A percentile compares a stretch with the other conserved stretches of the same genome.
Evolutionary conservation across 495 filamentous ascomycete species (phyloP).

Genomic region (Paragyromitra xinjiangensis): DNA sequence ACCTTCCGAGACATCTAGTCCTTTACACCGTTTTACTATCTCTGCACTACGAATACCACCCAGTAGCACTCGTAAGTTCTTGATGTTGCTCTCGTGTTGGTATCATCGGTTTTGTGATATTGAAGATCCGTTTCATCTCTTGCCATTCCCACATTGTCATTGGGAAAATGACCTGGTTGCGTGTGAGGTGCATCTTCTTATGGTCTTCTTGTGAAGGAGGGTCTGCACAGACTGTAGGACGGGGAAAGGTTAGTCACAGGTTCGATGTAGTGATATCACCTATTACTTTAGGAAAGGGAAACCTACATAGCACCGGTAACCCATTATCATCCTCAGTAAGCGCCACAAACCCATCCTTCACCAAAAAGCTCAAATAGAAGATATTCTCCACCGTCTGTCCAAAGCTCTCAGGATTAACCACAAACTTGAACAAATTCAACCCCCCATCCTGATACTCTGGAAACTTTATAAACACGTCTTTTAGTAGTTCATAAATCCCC

Average conservation of each 20-base stretch:
- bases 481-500: slow-evolving; percentile 65
- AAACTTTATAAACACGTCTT: slow-evolving; percentile 36
- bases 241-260: too few relatives aligned
- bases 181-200: slow-evolving; percentile 13
- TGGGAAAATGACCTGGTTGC: slow-evolving; percentile 54
- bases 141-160: slow-evolving; percentile 67
- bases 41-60: slow-evolving; percentile 53
- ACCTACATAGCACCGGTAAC: slow-evolving; percentile 63
- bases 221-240: slow-evolving; percentile 29
- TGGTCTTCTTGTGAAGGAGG: slow-evolving; percentile 46
- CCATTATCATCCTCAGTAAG: slow-evolving; percentile 59
- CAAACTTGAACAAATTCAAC: slow-evolving; percentile 80
- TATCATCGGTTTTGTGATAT: slow-evolving; percentile 81
- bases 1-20: not conserved
- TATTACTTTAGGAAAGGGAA: not conserved
- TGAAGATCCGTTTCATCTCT: slow-evolving; percentile 74
- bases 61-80: slow-evolving; percentile 46
- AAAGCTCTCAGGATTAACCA: slow-evolving; percentile 87
- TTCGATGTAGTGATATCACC: not conserved
- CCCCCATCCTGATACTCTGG: slow-evolving; percentile 62
- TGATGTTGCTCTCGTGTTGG: slow-evolving; percentile 69
- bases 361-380: slow-evolving; percentile 95
- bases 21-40: not conserved
- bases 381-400: slow-evolving; percentile 97
- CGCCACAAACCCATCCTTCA: slow-evolving; percentile 79